These are phyloP conservation scores for Cyberlindnera mycetangii DNA, from an alignment of 805 yeast species.

Conservation along the genomic window DNA sequence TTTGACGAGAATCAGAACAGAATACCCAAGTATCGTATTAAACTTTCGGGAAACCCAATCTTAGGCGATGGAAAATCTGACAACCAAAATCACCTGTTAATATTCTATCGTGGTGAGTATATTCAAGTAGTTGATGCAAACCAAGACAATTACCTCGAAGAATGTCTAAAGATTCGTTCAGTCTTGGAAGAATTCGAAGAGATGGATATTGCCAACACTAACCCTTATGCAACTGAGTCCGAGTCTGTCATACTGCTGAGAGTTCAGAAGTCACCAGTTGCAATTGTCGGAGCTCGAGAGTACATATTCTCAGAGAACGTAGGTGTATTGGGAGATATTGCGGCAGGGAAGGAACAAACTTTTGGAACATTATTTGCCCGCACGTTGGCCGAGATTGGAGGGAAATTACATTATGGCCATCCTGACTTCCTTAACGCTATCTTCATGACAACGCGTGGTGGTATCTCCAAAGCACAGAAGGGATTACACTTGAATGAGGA, in stretches of 20 bases:
- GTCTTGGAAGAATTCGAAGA: conserved; percentile 92
- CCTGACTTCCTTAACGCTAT: conserved; percentile 77
- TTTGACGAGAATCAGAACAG: conserved; percentile 54
- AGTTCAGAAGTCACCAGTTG: conserved; percentile 56
- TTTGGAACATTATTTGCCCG: conserved; percentile 83
- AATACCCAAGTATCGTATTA: conserved; percentile 61
- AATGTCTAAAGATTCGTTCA: conserved; percentile 85
- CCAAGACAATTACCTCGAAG: conserved; percentile 93
- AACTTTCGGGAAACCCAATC: conserved; percentile 89
- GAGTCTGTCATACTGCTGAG: conserved; percentile 20
- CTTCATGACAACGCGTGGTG: conserved; percentile 83
- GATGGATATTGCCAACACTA: conserved; percentile 45
- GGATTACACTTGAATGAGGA: conserved; percentile 84
- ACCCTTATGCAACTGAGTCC: conserved; percentile 60
- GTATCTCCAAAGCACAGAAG: conserved; percentile 81
- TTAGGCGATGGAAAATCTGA: conserved; percentile 96
- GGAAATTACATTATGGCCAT: conserved; percentile 83
- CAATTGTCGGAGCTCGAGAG: conserved; percentile 93
- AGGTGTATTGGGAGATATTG: conserved; percentile 80
- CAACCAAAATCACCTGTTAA: conserved; percentile 84
- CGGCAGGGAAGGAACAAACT: conserved; percentile 87
- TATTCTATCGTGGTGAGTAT: conserved; percentile 90
- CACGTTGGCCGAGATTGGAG: conserved; percentile 78
- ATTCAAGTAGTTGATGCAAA: conserved; percentile 95
- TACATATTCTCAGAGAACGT: conserved; percentile 86